These are phyloP conservation scores for Fraxinus baroniana DNA, from an alignment of 305 asterid genomes.

Conservation along the genomic window DNA sequence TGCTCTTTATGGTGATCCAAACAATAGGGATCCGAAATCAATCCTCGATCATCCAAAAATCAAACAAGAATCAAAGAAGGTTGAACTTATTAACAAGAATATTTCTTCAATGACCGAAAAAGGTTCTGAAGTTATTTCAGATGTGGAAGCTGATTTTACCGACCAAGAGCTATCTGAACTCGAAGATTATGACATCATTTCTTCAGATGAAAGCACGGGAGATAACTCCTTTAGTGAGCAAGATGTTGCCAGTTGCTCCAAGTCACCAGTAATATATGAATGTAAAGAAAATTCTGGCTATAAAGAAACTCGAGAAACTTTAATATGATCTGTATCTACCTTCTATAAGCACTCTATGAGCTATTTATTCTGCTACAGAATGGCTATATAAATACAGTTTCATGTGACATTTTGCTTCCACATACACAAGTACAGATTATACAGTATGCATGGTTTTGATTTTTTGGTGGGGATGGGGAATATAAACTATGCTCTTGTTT, in stretches of 20 bases:
- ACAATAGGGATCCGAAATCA: slow-evolving; percentile 48
- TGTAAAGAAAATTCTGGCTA: not conserved
- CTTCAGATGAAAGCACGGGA: slow-evolving; percentile 25
- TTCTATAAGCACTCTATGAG: not conserved
- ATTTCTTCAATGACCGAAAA: slow-evolving; percentile 16
- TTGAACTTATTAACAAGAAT: slow-evolving; percentile 5
- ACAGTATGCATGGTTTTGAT: too few species aligned
- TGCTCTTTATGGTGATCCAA: slow-evolving; percentile 78
- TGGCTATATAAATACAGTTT: not conserved
- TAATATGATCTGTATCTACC: not conserved
- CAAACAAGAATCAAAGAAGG: not conserved
- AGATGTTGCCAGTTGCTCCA: not conserved
- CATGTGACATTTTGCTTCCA: not conserved
- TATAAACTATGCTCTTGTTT: too few species aligned
- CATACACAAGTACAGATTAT: not conserved
- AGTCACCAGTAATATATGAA: not conserved
- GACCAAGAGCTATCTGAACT: slow-evolving; percentile 33
- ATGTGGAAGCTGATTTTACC: slow-evolving; percentile 18
- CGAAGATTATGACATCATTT: slow-evolving; percentile 24
- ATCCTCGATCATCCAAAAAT: slow-evolving; percentile 41
- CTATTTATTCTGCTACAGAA: not conserved
- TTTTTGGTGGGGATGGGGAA: not conserved
- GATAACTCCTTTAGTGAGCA: slow-evolving; percentile 21
- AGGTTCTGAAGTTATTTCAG: slow-evolving; percentile 16
- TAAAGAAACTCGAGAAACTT: not conserved